Conservation (phyloP, 805 yeast species). For the Sugiyamaella valdiviana region DNA sequence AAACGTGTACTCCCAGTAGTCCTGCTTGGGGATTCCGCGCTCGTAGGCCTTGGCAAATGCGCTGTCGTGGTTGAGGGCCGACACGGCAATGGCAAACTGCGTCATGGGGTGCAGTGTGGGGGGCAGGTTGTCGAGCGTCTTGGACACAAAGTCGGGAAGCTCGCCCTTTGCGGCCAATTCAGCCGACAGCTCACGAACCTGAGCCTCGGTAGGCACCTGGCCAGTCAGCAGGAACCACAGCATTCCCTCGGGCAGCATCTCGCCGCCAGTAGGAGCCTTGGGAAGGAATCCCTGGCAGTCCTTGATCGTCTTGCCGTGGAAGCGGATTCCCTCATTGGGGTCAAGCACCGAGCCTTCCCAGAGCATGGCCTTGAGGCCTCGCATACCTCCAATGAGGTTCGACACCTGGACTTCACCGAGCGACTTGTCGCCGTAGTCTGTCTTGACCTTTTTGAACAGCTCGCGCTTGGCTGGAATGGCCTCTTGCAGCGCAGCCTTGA, state of each 20-base stretch:
- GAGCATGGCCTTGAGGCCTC: constrained; percentile 65
- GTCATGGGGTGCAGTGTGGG: constrained; percentile 76
- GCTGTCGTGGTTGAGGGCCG: constrained; percentile 67
- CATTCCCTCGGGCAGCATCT: constrained; percentile 60
- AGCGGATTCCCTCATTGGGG: constrained; percentile 68
- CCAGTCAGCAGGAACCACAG: constrained; percentile 76
- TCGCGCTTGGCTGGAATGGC: constrained; percentile 42
- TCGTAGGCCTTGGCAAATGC: constrained; percentile 68
- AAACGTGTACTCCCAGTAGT: constrained; percentile 69
- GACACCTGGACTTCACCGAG: constrained; percentile 44
- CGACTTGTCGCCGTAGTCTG: constrained; percentile 31
- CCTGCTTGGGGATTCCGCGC: constrained; percentile 57
- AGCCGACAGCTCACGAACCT: constrained; percentile 49
- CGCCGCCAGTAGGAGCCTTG: constrained; percentile 45
- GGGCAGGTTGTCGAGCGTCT: constrained; percentile 58
- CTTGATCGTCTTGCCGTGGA: constrained; percentile 70
- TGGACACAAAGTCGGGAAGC: constrained; percentile 58
- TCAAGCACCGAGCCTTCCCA: constrained; percentile 81
- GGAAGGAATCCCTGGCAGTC: constrained; percentile 66
- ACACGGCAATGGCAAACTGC: constrained; percentile 68
- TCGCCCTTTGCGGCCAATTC: constrained; percentile 61
- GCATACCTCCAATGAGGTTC: constrained; percentile 63
- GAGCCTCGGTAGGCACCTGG: constrained; percentile 55
- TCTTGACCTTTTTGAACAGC: constrained; percentile 37
- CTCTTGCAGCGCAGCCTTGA: constrained; percentile 32